Evolutionary conservation across 306 rosid species (phyloP).

Genomic region (Pyrus bretschneideri): DNA sequence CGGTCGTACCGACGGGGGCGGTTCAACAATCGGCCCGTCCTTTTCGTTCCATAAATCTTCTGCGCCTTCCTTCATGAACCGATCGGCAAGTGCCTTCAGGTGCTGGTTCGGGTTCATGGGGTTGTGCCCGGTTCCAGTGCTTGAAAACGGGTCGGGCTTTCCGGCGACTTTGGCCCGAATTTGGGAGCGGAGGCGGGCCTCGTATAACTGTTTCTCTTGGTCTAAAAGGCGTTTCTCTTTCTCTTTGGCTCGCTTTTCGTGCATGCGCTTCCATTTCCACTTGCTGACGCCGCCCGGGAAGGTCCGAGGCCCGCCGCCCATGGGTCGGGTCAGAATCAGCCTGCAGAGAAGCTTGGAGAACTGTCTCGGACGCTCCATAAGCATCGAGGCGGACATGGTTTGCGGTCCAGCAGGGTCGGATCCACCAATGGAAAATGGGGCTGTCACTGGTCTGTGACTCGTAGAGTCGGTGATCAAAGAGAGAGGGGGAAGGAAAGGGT

Average conservation of each 20-base stretch:
- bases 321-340: constrained; percentile 36
- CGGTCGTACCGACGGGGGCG: background rate
- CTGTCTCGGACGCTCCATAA: constrained; percentile 30
- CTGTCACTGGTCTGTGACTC: background rate
- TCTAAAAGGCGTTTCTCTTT: constrained; percentile 58
- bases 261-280: constrained; percentile 99
- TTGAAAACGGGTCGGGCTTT: constrained; percentile 15
- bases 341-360: constrained; percentile 30
- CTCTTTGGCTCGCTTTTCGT: constrained; percentile 77
- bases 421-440: too few relatives aligned
- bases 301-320: constrained; percentile 97
- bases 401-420: background rate
- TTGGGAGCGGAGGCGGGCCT: constrained; percentile 81
- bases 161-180: constrained; percentile 60
- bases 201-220: constrained; percentile 80
- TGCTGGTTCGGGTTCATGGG: constrained; percentile 63
- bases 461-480: background rate
- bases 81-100: constrained; percentile 63
- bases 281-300: constrained; percentile 85
- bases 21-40: constrained; percentile 54
- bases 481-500: background rate
- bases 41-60: constrained; percentile 72
- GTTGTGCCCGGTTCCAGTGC: constrained; percentile 26
- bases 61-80: constrained; percentile 73
- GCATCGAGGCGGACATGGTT: constrained; percentile 41